Evolutionary conservation across 164 flowering plant genomes (phyloP).

Genomic region (Aristolochia contorta): DNA sequence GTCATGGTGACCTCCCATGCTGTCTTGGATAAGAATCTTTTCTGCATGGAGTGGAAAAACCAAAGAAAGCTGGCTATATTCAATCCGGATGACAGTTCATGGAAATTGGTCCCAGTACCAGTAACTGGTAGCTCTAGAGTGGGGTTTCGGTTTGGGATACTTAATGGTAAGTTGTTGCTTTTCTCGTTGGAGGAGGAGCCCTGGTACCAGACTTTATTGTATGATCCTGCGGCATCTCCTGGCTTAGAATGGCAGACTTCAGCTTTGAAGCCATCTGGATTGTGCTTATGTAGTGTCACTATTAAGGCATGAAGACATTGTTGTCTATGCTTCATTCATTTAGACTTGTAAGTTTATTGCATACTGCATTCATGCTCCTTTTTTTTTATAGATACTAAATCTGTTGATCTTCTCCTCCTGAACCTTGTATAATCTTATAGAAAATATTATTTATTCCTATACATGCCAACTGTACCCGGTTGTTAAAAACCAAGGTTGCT

Average conservation of each 20-base stretch:
- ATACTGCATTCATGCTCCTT: too few relatives aligned
- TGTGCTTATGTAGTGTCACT: constrained; percentile 69
- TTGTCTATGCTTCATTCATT: background rate
- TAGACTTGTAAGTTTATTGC: background rate
- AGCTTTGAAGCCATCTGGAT: constrained; percentile 48
- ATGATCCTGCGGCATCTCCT: constrained; percentile 69
- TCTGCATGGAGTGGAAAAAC: constrained; percentile 95
- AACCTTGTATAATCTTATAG: too few relatives aligned
- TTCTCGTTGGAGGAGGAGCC: constrained; percentile 53
- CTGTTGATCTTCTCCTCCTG: too few relatives aligned
- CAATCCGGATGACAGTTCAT: constrained; percentile 49
- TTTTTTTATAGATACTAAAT: too few relatives aligned
- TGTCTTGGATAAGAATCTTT: constrained; percentile 63
- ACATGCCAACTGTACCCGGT: too few relatives aligned
- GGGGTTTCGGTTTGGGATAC: constrained; percentile 68
- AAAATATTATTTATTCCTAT: too few relatives aligned
- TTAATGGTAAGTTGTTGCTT: constrained; percentile 66
- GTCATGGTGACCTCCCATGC: constrained; percentile 98
- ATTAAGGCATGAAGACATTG: constrained; percentile 44
- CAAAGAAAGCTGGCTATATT: constrained; percentile 64
- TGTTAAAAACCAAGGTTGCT: too few relatives aligned
- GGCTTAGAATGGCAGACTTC: constrained; percentile 79
- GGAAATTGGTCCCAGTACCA: constrained; percentile 80
- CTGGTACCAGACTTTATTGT: constrained; percentile 31
- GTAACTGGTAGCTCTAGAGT: constrained; percentile 67